A percentile compares a stretch with the other conserved stretches of the same genome.
Conservation (phyloP, 202 grass and related monocot species). For the Dendrocalamus latiflorus region DNA sequence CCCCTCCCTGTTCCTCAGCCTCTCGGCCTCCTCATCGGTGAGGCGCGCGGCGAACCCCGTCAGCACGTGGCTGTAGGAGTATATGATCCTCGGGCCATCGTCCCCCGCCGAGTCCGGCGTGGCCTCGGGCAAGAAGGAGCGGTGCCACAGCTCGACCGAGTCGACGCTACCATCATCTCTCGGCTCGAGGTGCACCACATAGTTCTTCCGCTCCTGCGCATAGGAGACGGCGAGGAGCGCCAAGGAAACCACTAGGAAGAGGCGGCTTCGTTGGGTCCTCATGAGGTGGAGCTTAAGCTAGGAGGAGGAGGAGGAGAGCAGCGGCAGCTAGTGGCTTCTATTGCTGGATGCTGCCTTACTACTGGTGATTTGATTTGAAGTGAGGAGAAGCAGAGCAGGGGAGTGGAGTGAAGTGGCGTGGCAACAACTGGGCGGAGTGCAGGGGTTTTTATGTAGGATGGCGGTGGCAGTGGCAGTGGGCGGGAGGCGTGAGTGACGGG, state of each 20-base stretch:
- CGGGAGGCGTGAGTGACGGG: constrained; percentile 24
- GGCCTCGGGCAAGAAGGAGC: constrained; percentile 59
- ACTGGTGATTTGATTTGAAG: constrained; percentile 13
- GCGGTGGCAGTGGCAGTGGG: neutral
- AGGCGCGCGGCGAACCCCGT: constrained; percentile 73
- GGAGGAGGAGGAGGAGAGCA: neutral
- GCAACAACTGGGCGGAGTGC: neutral
- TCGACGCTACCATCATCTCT: neutral
- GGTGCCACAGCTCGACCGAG: constrained; percentile 49
- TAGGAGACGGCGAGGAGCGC: neutral
- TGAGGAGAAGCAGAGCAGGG: neutral
- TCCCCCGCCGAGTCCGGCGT: constrained; percentile 8
- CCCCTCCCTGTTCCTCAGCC: constrained; percentile 32
- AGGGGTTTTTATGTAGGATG: constrained; percentile 51
- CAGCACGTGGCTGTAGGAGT: constrained; percentile 78
- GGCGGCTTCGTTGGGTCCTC: neutral
- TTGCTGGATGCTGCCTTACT: neutral
- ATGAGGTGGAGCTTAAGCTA: neutral
- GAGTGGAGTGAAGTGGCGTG: constrained; percentile 19
- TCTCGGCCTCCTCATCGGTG: constrained; percentile 41
- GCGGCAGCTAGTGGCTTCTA: neutral
- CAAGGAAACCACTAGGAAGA: neutral
- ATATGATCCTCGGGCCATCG: constrained; percentile 31
- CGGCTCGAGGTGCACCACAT: constrained; percentile 64
- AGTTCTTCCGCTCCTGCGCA: constrained; percentile 48